A percentile compares a stretch with the other conserved stretches of the same genome.
phyloP scores from a whole-genome alignment of 106 monocot species.

The Alisma plantagoaquatica region DNA sequence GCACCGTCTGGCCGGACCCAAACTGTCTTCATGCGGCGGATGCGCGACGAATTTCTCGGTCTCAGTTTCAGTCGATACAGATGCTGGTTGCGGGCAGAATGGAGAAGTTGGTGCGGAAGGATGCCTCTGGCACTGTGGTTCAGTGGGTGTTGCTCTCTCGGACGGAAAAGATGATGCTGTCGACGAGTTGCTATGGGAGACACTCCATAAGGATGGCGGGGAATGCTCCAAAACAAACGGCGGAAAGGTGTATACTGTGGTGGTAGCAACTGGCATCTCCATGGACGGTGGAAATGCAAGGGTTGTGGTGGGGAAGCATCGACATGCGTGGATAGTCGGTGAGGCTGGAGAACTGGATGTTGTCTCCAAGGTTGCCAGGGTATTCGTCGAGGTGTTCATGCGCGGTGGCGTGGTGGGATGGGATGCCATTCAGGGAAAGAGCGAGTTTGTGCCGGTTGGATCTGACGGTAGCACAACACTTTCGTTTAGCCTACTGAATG shows the following conservation, averaged over 20 bases:
- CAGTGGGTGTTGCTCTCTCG: neutral
- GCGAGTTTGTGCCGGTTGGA: constrained; percentile 85
- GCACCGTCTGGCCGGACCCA: neutral
- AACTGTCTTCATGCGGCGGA: neutral
- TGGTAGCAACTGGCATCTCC: constrained; percentile 17
- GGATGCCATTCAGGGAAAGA: constrained; percentile 17
- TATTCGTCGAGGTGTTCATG: constrained; percentile 59
- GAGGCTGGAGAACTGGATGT: constrained; percentile 23
- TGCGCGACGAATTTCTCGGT: constrained; percentile 13
- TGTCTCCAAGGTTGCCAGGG: constrained; percentile 23
- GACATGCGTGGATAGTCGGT: constrained; percentile 85
- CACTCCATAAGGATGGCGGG: constrained; percentile 4
- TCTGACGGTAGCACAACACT: constrained; percentile 74
- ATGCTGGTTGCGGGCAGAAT: constrained; percentile 4
- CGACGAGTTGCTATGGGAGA: constrained; percentile 47
- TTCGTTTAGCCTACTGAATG: constrained; percentile 84
- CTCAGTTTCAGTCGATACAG: constrained; percentile 26
- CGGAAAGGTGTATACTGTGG: constrained; percentile 53
- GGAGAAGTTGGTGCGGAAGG: neutral
- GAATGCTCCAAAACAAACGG: no score
- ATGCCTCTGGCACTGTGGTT: constrained; percentile 41
- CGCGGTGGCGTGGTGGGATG: constrained; percentile 33
- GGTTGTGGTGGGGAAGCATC: constrained; percentile 76
- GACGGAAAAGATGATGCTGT: constrained; percentile 28
- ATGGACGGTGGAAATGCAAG: constrained; percentile 10